A percentile compares a stretch with the other conserved stretches of the same genome.
Evolutionary conservation across 2,329 filamentous ascomycete species (phyloP).

Genomic region (Coleophoma cylindrospora): DNA sequence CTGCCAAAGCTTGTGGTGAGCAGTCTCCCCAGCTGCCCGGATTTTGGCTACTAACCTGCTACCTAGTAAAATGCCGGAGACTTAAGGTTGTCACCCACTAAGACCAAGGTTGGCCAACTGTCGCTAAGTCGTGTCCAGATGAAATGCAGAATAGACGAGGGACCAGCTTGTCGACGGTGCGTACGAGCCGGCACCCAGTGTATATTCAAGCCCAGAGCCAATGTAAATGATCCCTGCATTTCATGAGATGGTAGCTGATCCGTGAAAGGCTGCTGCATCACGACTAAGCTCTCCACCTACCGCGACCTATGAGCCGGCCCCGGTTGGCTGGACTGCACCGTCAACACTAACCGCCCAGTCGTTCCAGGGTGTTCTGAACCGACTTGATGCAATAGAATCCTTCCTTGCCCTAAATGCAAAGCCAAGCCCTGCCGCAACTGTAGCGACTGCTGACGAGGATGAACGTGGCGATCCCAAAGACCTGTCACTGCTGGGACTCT

Average conservation of each 20-base stretch:
- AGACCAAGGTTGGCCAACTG: not conserved
- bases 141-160: slow-evolving; percentile 31
- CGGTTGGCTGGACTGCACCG: not conserved
- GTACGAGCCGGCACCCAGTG: slow-evolving; percentile 30
- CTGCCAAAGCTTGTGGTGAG: slow-evolving; percentile 5
- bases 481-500: slow-evolving; percentile 20
- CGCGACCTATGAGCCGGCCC: slow-evolving; percentile 1
- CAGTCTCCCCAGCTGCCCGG: not conserved
- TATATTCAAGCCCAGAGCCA: slow-evolving; percentile 34
- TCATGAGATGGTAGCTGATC: slow-evolving; percentile 5
- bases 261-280: slow-evolving; percentile 8
- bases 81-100: slow-evolving; percentile 5
- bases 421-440: slow-evolving; percentile 1
- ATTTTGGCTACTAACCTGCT: not conserved
- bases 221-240: slow-evolving; percentile 22
- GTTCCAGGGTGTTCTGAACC: slow-evolving; percentile 11
- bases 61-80: slow-evolving; percentile 8
- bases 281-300: slow-evolving; percentile 9
- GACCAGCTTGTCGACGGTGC: slow-evolving; percentile 28
- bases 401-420: slow-evolving; percentile 8
- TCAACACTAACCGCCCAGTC: slow-evolving; percentile 10
- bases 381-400: slow-evolving; percentile 15
- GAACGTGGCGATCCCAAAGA: slow-evolving; percentile 10
- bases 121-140: slow-evolving; percentile 19
- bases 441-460: slow-evolving; percentile 5